Conservation (phyloP, 2,329 filamentous ascomycete species). For the Thelonectria olida region DNA sequence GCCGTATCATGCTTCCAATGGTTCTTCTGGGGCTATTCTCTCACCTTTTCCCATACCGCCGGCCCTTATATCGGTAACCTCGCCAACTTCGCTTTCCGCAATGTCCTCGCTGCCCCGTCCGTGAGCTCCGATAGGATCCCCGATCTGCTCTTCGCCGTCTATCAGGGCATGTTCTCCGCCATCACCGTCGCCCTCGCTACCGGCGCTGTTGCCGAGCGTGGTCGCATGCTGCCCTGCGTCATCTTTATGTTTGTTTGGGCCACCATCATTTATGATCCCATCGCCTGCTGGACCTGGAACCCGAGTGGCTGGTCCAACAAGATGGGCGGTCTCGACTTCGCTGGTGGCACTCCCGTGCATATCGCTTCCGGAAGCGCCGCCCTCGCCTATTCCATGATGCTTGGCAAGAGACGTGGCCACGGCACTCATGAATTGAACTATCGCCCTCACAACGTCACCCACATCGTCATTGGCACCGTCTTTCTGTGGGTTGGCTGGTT, state of each 20-base stretch:
- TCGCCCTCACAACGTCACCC: conserved; percentile 90
- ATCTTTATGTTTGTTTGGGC: conserved; percentile 95
- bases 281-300: conserved; percentile 97
- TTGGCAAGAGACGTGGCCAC: conserved; percentile 85
- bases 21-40: conserved; percentile 93
- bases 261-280: conserved; percentile 89
- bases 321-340: conserved; percentile 87
- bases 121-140: conserved; percentile 79
- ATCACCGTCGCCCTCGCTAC: conserved; percentile 88
- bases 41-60: conserved; percentile 82
- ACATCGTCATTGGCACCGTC: conserved; percentile 90
- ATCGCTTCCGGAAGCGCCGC: conserved; percentile 85
- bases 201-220: conserved; percentile 86
- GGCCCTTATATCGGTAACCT: conserved; percentile 81
- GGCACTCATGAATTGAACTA: conserved; percentile 91
- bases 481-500: conserved; percentile 98
- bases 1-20: conserved; percentile 89
- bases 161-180: conserved; percentile 88
- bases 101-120: conserved; percentile 79
- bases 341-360: conserved; percentile 90
- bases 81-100: conserved; percentile 79
- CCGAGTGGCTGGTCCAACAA: conserved; percentile 79
- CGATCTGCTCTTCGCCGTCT: conserved; percentile 85
- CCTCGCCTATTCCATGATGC: conserved; percentile 89
- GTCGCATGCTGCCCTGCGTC: conserved; percentile 86